These are phyloP conservation scores for Acanthamoeba castellanii DNA, from an alignment of 208 protist species.

Conservation along the genomic window DNA sequence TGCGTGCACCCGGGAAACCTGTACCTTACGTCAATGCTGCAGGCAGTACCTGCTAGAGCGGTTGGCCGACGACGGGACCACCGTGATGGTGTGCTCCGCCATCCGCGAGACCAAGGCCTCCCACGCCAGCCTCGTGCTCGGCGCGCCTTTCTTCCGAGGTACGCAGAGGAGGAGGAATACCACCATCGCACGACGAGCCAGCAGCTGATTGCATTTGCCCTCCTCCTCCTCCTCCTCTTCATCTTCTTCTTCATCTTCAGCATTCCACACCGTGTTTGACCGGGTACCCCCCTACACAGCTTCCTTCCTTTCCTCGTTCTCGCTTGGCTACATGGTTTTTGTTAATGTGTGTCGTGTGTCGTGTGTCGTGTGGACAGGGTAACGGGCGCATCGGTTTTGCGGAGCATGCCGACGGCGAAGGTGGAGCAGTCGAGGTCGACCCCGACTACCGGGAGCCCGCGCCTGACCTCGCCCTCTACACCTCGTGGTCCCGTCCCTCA, in stretches of 20 bases:
- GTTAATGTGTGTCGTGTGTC: too few species aligned
- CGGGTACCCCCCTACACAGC: not conserved
- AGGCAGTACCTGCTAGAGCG: not conserved
- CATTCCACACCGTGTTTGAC: slow-evolving; percentile 3
- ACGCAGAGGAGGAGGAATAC: too few species aligned
- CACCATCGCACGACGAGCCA: too few species aligned
- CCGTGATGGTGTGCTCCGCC: not conserved
- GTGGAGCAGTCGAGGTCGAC: not conserved
- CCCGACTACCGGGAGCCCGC: not conserved
- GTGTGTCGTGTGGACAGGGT: not conserved
- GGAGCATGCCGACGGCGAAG: not conserved
- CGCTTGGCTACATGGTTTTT: too few species aligned
- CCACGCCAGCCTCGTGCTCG: not conserved
- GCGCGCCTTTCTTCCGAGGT: slow-evolving; percentile 22
- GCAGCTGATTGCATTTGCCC: too few species aligned
- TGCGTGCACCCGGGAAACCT: too few species aligned
- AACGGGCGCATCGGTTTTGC: slow-evolving; percentile 9
- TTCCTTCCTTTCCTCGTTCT: too few species aligned
- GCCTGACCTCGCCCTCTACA: not conserved
- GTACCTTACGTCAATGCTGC: too few species aligned
- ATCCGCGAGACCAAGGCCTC: not conserved
- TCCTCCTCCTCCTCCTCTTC: not conserved
- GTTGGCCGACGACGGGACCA: not conserved
- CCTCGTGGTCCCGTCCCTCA: not conserved
- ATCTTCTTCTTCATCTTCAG: not conserved